phyloP scores from a whole-genome alignment of 1,139 yeast species.

The Scheffersomyces quercinus region DNA sequence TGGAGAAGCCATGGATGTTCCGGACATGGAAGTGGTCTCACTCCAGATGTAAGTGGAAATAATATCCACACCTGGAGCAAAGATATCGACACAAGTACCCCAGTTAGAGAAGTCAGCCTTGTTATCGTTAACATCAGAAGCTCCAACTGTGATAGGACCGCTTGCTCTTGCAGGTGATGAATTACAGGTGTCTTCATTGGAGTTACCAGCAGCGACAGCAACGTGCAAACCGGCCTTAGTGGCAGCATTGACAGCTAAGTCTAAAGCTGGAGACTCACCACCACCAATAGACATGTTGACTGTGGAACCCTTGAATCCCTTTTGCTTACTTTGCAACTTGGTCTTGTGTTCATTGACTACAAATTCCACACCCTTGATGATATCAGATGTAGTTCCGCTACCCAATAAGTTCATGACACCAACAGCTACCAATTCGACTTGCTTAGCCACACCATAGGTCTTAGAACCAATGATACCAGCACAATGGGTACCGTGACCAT shows the following conservation, averaged over 20 bases:
- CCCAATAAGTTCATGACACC: constrained; percentile 44
- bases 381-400: constrained; percentile 42
- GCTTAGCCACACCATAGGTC: constrained; percentile 45
- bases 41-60: constrained; percentile 42
- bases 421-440: constrained; percentile 43
- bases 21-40: constrained; percentile 36
- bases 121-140: constrained; percentile 36
- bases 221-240: constrained; percentile 42
- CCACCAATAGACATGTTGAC: constrained; percentile 49
- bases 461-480: constrained; percentile 48
- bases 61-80: constrained; percentile 47
- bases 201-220: constrained; percentile 50
- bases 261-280: constrained; percentile 42
- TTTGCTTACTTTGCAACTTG: constrained; percentile 26
- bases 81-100: constrained; percentile 46
- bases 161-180: constrained; percentile 46
- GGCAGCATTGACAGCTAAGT: constrained; percentile 45
- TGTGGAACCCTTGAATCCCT: constrained; percentile 46
- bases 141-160: constrained; percentile 48
- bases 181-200: constrained; percentile 43
- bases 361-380: constrained; percentile 45
- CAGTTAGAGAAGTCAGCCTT: constrained; percentile 46
- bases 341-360: constrained; percentile 40
- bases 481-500: constrained; percentile 48
- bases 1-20: constrained; percentile 50